Percentiles rank a stretch among this genome's conserved stretches.
These are phyloP conservation scores for Geotrichum fermentans DNA, from an alignment of 1,139 yeast species.

Conservation along the genomic window DNA sequence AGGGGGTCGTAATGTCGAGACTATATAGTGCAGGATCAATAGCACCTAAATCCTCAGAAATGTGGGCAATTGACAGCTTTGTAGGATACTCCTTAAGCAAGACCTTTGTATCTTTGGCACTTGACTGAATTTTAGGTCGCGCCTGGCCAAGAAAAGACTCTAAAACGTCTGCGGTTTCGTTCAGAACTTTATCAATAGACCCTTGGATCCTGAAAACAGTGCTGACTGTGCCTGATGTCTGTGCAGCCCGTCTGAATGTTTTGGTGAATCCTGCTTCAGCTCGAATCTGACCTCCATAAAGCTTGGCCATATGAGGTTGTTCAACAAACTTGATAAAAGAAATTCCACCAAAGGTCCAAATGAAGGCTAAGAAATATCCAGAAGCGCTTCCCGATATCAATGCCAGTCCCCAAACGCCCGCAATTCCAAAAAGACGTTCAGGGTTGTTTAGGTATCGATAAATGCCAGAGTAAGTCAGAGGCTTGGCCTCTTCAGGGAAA, in stretches of 20 bases:
- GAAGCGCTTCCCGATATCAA: conserved; percentile 57
- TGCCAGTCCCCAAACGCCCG: conserved; percentile 79
- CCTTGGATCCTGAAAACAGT: conserved; percentile 32
- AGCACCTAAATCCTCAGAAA: conserved; percentile 31
- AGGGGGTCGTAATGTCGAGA: conserved; percentile 23
- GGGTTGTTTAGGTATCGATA: conserved; percentile 83
- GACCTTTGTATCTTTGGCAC: conserved; percentile 34
- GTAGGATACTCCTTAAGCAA: conserved; percentile 38
- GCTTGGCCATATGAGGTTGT: conserved; percentile 70
- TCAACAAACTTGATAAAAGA: conserved; percentile 69
- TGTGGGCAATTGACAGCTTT: conserved; percentile 34
- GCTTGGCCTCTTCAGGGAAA: conserved; percentile 49
- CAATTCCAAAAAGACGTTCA: conserved; percentile 73
- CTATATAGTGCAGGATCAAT: conserved; percentile 30
- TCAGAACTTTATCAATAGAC: conserved; percentile 38
- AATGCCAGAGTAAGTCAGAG: conserved; percentile 73
- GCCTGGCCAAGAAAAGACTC: conserved; percentile 36
- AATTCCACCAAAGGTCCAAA: conserved; percentile 69
- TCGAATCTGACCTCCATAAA: conserved; percentile 59
- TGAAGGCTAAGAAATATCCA: conserved; percentile 51
- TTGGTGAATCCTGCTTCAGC: conserved; percentile 60
- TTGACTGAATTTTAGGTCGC: conserved; percentile 28
- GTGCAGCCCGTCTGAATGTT: conserved; percentile 43
- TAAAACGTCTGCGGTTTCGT: conserved; percentile 35
- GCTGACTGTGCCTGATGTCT: conserved; percentile 26